A percentile compares a stretch with the other conserved stretches of the same genome.
Conservation (phyloP, 129 eudicot species). For the Centella asiatica region DNA sequence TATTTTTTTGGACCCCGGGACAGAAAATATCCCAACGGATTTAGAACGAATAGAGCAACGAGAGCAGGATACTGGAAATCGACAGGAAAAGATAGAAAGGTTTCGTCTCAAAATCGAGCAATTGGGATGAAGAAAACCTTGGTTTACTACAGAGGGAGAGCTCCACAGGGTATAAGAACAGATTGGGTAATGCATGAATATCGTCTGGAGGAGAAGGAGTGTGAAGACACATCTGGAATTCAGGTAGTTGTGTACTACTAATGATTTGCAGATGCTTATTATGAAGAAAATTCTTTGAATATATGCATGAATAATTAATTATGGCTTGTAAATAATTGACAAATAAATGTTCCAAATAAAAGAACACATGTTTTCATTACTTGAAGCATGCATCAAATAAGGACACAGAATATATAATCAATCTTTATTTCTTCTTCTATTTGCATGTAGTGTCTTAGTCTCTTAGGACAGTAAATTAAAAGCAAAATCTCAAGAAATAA, state of each 20-base stretch:
- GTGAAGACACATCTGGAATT: conserved; percentile 48
- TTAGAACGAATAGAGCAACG: conserved; percentile 89
- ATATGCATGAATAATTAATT: no score
- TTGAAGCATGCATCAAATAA: no score
- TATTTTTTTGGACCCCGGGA: conserved; percentile 94
- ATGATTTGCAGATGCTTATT: no score
- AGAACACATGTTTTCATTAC: no score
- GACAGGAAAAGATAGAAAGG: conserved; percentile 87
- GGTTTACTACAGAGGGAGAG: conserved; percentile 92
- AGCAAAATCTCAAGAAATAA: no score
- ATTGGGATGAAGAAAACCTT: conserved; percentile 97
- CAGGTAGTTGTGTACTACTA: no score
- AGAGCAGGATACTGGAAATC: conserved; percentile 99
- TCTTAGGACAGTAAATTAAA: no score
- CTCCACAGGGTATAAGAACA: conserved; percentile 91
- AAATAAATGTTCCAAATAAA: no score
- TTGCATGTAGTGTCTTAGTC: no score
- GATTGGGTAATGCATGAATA: conserved; percentile 99
- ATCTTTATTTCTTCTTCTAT: no score
- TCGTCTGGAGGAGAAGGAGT: conserved; percentile 85
- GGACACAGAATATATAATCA: no score
- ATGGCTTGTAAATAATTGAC: no score
- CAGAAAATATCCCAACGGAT: conserved; percentile 88
- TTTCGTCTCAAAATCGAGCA: conserved; percentile 46
- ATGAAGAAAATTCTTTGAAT: neutral